Percentiles rank a stretch among this genome's conserved stretches.
These are phyloP conservation scores for Erodium moschatum DNA, from an alignment of 441 rosid genomes.

Conservation along the genomic window DNA sequence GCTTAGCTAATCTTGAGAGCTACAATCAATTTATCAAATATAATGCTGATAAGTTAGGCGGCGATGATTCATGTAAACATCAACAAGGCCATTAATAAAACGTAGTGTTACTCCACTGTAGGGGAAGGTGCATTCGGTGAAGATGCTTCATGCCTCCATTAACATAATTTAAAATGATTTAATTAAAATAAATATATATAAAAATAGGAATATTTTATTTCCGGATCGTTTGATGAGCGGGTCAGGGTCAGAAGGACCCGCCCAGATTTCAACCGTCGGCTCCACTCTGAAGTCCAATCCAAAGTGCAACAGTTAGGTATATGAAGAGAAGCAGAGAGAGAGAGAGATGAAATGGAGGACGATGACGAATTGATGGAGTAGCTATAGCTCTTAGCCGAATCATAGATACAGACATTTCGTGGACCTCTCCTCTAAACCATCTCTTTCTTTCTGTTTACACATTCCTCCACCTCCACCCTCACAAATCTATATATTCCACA, in stretches of 20 bases:
- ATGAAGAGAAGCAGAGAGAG: neutral
- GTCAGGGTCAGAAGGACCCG: neutral
- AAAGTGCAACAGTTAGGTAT: constrained; percentile 5
- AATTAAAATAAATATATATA: too few species aligned
- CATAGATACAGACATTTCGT: constrained; percentile 16
- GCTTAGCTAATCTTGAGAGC: too few species aligned
- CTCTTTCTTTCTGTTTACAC: constrained; percentile 28
- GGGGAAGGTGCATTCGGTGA: too few species aligned
- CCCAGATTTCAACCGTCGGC: neutral
- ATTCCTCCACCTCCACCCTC: neutral
- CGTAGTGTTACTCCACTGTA: too few species aligned
- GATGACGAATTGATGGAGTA: neutral
- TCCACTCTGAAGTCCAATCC: neutral
- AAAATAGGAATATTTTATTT: too few species aligned
- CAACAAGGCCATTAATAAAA: too few species aligned
- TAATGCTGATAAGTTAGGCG: too few species aligned
- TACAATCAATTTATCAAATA: too few species aligned
- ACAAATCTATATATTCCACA: constrained; percentile 13
- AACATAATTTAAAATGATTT: too few species aligned
- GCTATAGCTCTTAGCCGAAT: neutral
- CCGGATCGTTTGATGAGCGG: neutral
- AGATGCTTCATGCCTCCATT: too few species aligned
- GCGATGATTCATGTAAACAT: too few species aligned
- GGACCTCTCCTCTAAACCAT: constrained; percentile 15
- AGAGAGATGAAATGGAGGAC: neutral